Evolutionary conservation across 345 rosid genomes (phyloP).

Genomic region (Melaleuca alternifolia): DNA sequence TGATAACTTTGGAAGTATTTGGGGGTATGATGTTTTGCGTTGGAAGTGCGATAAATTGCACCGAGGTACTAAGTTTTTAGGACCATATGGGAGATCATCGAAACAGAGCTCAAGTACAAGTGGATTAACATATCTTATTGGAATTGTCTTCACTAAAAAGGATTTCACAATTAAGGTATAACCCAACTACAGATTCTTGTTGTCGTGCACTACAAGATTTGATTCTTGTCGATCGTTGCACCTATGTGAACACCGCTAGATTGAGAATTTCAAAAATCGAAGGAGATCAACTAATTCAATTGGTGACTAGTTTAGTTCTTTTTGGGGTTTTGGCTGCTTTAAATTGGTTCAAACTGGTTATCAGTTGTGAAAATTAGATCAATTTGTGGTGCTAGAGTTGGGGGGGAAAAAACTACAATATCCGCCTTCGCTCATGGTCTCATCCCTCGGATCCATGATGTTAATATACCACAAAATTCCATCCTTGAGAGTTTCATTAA

Average conservation of each 20-base stretch:
- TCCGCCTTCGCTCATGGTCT: background rate
- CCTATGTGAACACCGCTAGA: background rate
- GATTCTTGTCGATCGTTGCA: background rate
- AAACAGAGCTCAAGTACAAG: background rate
- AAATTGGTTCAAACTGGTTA: background rate
- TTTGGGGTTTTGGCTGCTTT: background rate
- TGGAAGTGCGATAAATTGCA: background rate
- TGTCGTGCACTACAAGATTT: background rate
- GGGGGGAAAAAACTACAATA: background rate
- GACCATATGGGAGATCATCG: background rate
- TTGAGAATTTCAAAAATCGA: background rate
- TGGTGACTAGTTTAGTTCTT: background rate
- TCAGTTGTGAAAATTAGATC: background rate
- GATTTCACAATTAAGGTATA: background rate
- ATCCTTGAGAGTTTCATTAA: background rate
- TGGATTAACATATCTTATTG: background rate
- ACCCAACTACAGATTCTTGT: background rate
- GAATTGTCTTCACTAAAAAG: background rate
- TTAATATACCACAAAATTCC: background rate
- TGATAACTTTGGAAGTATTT: background rate
- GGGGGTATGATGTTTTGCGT: background rate
- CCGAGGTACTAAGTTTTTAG: background rate
- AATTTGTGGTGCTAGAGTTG: background rate
- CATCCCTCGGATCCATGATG: background rate
- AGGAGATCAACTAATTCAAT: background rate